A percentile compares a stretch with the other conserved stretches of the same genome.
Conservation (phyloP, 179 eudicot genomes). For the Silene vulgaris region DNA sequence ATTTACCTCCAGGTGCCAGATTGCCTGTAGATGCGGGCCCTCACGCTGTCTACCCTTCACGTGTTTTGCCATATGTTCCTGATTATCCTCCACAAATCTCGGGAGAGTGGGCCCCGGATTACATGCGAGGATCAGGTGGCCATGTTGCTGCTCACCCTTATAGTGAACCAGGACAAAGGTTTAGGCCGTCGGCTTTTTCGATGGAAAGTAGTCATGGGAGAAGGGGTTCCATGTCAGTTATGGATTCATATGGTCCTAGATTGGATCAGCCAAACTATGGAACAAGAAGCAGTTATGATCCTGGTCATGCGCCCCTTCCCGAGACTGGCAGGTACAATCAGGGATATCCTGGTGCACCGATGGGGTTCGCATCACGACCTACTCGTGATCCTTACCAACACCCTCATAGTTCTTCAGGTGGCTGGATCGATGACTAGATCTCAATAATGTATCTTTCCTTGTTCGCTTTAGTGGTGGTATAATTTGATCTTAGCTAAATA, state of each 20-base stretch:
- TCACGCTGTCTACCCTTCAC: background rate
- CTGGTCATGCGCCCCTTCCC: background rate
- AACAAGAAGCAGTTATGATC: slow-evolving; percentile 22
- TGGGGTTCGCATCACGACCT: slow-evolving; percentile 44
- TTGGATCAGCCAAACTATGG: slow-evolving; percentile 43
- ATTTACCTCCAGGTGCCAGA: slow-evolving; percentile 20
- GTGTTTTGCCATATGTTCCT: no score
- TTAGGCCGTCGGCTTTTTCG: slow-evolving; percentile 14
- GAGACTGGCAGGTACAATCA: slow-evolving; percentile 23
- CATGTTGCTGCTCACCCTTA: slow-evolving; percentile 26
- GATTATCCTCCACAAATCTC: slow-evolving; percentile 16
- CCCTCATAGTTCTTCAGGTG: slow-evolving; percentile 31
- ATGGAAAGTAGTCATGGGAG: slow-evolving; percentile 18
- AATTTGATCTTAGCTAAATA: no score
- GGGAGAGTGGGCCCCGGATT: slow-evolving; percentile 24
- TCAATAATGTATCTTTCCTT: background rate
- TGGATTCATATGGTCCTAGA: slow-evolving; percentile 50
- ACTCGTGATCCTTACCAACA: slow-evolving; percentile 17
- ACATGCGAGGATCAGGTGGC: slow-evolving; percentile 18
- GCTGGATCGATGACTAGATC: slow-evolving; percentile 47
- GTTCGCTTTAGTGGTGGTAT: no score
- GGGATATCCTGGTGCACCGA: slow-evolving; percentile 14
- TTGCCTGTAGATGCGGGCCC: slow-evolving; percentile 17
- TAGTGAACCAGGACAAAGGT: slow-evolving; percentile 23
- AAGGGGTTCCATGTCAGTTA: slow-evolving; percentile 34